Conservation (phyloP, 371 early-diverging fungal genomes). For the Mortierella sp. region DNA sequence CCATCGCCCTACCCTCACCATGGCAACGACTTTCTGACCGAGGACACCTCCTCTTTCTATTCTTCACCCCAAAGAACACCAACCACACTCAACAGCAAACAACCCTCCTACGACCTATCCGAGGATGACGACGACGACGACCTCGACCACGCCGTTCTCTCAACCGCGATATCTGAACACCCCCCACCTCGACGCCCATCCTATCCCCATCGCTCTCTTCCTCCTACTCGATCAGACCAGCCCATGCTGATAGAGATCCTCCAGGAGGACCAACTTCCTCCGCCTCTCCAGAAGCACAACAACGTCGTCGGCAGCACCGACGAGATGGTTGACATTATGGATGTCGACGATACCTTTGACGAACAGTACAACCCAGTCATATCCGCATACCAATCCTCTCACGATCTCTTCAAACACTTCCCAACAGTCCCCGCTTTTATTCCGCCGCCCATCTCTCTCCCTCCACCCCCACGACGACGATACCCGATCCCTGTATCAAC, state of each 20-base stretch:
- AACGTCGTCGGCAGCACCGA: neutral
- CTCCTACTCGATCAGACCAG: too few species aligned
- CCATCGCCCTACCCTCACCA: neutral
- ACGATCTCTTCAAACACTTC: slow-evolving; percentile 18
- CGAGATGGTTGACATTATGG: slow-evolving; percentile 1
- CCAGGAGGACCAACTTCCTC: neutral
- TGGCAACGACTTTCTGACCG: neutral
- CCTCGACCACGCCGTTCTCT: neutral
- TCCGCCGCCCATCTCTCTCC: neutral
- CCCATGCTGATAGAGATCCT: too few species aligned
- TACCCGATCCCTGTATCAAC: neutral
- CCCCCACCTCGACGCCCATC: neutral
- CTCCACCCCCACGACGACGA: neutral
- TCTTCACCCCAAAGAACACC: neutral
- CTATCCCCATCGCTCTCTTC: too few species aligned
- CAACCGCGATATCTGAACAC: neutral
- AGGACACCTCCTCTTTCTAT: neutral
- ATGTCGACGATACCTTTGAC: slow-evolving; percentile 32
- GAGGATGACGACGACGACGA: neutral
- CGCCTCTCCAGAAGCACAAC: neutral
- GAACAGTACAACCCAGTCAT: slow-evolving; percentile 31
- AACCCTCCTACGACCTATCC: neutral
- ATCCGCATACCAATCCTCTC: slow-evolving; percentile 21
- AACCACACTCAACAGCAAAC: neutral
- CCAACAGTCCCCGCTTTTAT: neutral